Evolutionary conservation across 1,139 yeast genomes (phyloP).

Genomic region (Candida sp.): DNA sequence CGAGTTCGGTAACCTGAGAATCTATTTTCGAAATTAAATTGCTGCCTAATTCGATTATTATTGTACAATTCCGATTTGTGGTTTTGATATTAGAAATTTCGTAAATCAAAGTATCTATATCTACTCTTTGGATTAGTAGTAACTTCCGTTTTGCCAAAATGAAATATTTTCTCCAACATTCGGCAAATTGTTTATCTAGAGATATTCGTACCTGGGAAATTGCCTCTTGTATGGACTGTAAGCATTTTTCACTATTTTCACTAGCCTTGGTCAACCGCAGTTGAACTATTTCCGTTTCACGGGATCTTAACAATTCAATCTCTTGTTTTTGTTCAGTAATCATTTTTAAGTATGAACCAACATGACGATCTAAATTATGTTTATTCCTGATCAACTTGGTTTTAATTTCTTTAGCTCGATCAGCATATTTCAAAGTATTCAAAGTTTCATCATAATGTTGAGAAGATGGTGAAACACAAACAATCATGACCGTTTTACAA

Average conservation of each 20-base stretch:
- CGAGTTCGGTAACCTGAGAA: conserved; percentile 48
- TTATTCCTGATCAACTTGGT: conserved; percentile 76
- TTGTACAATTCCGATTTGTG: conserved; percentile 1
- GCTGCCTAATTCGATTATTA: conserved; percentile 18
- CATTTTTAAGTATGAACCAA: conserved; percentile 82
- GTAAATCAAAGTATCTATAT: conserved; percentile 28
- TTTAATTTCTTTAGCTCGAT: conserved; percentile 86
- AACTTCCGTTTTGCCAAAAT: conserved; percentile 58
- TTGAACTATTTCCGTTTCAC: conserved; percentile 47
- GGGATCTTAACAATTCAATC: conserved; percentile 61
- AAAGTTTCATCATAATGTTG: conserved; percentile 89
- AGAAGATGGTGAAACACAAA: conserved; percentile 84
- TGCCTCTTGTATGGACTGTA: conserved; percentile 35
- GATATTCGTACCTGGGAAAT: conserved; percentile 35
- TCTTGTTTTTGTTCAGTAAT: conserved; percentile 80
- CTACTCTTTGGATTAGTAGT: conserved; percentile 39
- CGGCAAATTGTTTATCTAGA: conserved; percentile 38
- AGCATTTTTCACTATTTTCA: conserved; percentile 29
- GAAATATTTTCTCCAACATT: conserved; percentile 45
- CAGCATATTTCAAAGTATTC: conserved; percentile 86
- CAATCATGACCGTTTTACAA: conserved; percentile 94
- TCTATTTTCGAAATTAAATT: conserved; percentile 25
- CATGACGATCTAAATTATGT: conserved; percentile 78
- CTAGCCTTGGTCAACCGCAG: conserved; percentile 27
- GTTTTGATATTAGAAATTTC: conserved; percentile 1